A percentile compares a stretch with the other conserved stretches of the same genome.
Evolutionary conservation across 2,329 filamentous ascomycete genomes (phyloP).

Genomic region (Diatrype stigma): DNA sequence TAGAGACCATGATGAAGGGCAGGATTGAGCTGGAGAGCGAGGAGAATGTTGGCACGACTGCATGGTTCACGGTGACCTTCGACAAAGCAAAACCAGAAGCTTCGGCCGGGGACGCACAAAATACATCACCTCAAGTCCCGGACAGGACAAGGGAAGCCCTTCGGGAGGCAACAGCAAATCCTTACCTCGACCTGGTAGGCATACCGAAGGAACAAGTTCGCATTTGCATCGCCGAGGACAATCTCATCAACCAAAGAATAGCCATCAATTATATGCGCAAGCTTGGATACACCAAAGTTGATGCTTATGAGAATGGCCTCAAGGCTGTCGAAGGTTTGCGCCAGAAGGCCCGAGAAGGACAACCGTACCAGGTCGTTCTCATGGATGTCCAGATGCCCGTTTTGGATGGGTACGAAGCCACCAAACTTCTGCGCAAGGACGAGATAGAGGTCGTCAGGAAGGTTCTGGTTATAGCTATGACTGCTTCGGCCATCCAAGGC

Average conservation of each 20-base stretch:
- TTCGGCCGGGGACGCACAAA: slow-evolving; percentile 50
- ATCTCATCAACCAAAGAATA: slow-evolving; percentile 90
- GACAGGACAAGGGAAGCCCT: slow-evolving; percentile 27
- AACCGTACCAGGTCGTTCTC: slow-evolving; percentile 82
- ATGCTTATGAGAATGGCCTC: slow-evolving; percentile 84
- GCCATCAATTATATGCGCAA: slow-evolving; percentile 86
- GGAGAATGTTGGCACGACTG: slow-evolving; percentile 65
- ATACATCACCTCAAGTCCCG: slow-evolving; percentile 35
- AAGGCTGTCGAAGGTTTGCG: slow-evolving; percentile 86
- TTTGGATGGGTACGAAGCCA: slow-evolving; percentile 88
- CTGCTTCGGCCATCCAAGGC: slow-evolving; percentile 87
- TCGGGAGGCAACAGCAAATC: slow-evolving; percentile 33
- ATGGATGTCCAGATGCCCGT: slow-evolving; percentile 98
- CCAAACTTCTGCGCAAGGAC: slow-evolving; percentile 75
- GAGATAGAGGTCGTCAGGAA: slow-evolving; percentile 70
- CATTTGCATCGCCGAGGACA: slow-evolving; percentile 93
- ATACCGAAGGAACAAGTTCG: slow-evolving; percentile 75
- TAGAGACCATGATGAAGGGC: slow-evolving; percentile 88
- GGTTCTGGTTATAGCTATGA: slow-evolving; percentile 96
- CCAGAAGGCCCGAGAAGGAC: slow-evolving; percentile 63
- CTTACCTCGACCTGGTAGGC: slow-evolving; percentile 63
- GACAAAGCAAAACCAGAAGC: slow-evolving; percentile 69
- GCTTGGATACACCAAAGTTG: slow-evolving; percentile 74
- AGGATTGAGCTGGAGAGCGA: slow-evolving; percentile 77
- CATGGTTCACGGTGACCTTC: slow-evolving; percentile 80